These are phyloP conservation scores for Trametopsis cervina DNA, from an alignment of 768 basidiomycete genomes.

Conservation along the genomic window DNA sequence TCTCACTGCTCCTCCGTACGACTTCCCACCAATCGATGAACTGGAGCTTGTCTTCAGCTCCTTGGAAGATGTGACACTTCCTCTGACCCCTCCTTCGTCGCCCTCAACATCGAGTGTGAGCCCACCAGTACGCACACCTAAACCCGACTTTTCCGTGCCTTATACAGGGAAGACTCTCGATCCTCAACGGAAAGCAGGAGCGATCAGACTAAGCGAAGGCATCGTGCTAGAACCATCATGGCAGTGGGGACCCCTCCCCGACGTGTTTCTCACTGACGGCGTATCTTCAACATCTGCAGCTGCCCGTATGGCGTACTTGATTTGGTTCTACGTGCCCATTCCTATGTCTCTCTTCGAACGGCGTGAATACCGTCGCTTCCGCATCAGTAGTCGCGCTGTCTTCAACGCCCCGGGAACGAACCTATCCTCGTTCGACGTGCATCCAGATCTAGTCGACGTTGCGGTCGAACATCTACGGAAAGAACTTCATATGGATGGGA, in stretches of 20 bases:
- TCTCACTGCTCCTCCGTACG: not conserved
- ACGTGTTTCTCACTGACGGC: not conserved
- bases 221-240: not conserved
- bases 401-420: not conserved
- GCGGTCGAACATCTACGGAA: slow-evolving; percentile 1
- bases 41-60: not conserved
- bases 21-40: not conserved
- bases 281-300: not conserved
- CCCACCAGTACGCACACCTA: not conserved
- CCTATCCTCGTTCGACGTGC: not conserved
- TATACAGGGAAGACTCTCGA: not conserved
- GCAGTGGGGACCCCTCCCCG: not conserved
- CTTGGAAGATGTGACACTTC: not conserved
- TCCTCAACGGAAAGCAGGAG: not conserved
- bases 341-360: not conserved
- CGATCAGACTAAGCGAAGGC: not conserved
- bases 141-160: not conserved
- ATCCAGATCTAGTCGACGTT: not conserved
- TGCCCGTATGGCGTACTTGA: not conserved
- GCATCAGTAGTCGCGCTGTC: not conserved
- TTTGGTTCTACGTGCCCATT: not conserved
- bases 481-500: slow-evolving; percentile 4
- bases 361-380: slow-evolving; percentile 1
- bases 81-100: not conserved
- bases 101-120: not conserved